Percentiles rank a stretch among this genome's conserved stretches.
Evolutionary conservation across 768 basidiomycete genomes (phyloP).

Genomic region (Leccinum aurantiacum): DNA sequence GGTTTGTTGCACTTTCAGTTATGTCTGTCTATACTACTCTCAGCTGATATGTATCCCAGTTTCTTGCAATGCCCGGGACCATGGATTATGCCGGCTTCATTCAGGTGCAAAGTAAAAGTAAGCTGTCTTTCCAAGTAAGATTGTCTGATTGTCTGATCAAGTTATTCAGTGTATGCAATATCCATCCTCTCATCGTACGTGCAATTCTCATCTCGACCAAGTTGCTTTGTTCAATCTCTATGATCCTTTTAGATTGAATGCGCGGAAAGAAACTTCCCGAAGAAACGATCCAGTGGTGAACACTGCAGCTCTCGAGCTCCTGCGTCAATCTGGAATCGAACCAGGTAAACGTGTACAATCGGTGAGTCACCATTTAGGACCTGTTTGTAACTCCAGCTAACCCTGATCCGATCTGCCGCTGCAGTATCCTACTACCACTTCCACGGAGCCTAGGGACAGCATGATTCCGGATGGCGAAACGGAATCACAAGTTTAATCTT

Average conservation of each 20-base stretch:
- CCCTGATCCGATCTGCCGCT: not conserved
- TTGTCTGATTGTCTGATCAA: not conserved
- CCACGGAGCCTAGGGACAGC: not conserved
- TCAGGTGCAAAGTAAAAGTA: not conserved
- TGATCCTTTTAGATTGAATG: not conserved
- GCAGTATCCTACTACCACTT: not conserved
- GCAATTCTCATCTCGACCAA: not conserved
- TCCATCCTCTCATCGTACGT: slow-evolving; percentile 21
- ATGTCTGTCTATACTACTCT: not conserved
- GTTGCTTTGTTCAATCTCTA: not conserved
- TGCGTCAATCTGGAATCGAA: not conserved
- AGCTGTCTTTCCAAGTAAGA: not conserved
- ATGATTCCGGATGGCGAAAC: not conserved
- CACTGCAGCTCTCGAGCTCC: not conserved
- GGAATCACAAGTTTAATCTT: not conserved
- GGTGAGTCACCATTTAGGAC: not conserved
- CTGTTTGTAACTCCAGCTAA: not conserved
- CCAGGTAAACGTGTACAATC: not conserved
- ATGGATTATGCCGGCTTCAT: not conserved
- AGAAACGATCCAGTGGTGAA: not conserved
- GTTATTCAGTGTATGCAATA: slow-evolving; percentile 15
- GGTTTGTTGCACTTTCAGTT: not conserved
- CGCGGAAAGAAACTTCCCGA: not conserved
- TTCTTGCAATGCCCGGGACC: not conserved
- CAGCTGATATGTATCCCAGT: not conserved